phyloP scores from a whole-genome alignment of 2,329 filamentous ascomycete species.

The Lachnellula willkommii region DNA sequence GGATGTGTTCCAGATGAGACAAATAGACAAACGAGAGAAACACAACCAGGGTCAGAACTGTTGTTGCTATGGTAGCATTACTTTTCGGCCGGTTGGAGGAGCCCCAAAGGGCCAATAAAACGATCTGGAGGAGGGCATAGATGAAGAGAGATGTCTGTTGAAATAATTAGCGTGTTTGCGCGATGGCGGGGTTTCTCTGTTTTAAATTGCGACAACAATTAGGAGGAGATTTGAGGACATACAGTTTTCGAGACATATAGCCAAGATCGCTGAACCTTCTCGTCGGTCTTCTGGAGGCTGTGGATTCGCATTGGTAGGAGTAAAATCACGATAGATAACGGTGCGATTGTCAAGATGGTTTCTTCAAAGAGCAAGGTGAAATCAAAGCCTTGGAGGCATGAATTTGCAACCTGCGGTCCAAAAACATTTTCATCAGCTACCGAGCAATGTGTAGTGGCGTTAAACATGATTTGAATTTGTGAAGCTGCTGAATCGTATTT shows the following conservation, averaged over 20 bases:
- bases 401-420: not conserved
- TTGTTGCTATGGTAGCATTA: constrained; percentile 17
- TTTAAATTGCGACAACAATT: not conserved
- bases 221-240: too few relatives aligned
- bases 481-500: too few relatives aligned
- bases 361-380: constrained; percentile 11
- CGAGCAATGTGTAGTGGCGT: not conserved
- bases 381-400: constrained; percentile 7
- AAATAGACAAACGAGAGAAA: not conserved
- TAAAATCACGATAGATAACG: not conserved
- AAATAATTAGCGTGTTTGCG: not conserved
- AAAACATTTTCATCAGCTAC: not conserved
- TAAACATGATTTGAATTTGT: not conserved
- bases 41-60: not conserved
- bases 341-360: not conserved
- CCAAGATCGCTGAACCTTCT: not conserved
- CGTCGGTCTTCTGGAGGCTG: not conserved
- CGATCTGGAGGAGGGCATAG: not conserved
- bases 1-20: not conserved
- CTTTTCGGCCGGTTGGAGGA: not conserved
- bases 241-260: not conserved
- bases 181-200: not conserved
- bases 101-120: not conserved
- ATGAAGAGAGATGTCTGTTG: not conserved
- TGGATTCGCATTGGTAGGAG: not conserved